Evolutionary conservation across 768 basidiomycete species (phyloP), one percentile per base, ranked within the genome.

Genomic region (Naganishia onofrii): DNA sequence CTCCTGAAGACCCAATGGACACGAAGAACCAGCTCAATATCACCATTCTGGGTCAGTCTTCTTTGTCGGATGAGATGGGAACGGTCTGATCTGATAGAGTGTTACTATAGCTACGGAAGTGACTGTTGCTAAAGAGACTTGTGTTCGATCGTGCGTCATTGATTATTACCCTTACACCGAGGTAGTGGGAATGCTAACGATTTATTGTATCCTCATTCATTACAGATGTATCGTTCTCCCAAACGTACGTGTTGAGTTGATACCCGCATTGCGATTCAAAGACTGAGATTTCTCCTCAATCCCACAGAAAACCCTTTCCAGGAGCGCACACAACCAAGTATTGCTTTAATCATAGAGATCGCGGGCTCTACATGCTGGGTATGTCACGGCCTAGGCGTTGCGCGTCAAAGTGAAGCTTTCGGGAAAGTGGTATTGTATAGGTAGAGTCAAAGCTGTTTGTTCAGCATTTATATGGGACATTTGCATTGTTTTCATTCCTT

Each of bases 221-320:
- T 31, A 2, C 68, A 81, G 80, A 66, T 83, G 82, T 73, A 83
- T 83, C 69, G 83, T 84, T 23, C 74, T 84, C 4, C 83, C 83
- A 4, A 76, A 80, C 73, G 79, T 78, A 52, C 69, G 77, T 75
- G n/a, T 12, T 26, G 1, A 12, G 26, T 23, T 10, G 28, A 26
- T 8, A 19, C 21, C 12, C 5, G 26, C n/a, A 5, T 13, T 56
- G 12, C 26, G 17, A 31, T 31, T 4, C 17, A 6, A 23, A 21
- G 51, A 26, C 28, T 9, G 15, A 23, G 17, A 26, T 31, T 28
- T 44, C n/a, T n/a, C 53, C 3, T 2, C 31, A 26, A 7, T 38
- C 13, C 15, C 29, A 10, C 71, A 80, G 79, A 84, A 84, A 80
- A 75, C 79, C 4, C 75, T 84, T 7, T 68, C 68, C 31, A 78